Evolutionary conservation across 192 early-diverging fungal genomes (phyloP).

Genomic region (Coemansia sp.): DNA sequence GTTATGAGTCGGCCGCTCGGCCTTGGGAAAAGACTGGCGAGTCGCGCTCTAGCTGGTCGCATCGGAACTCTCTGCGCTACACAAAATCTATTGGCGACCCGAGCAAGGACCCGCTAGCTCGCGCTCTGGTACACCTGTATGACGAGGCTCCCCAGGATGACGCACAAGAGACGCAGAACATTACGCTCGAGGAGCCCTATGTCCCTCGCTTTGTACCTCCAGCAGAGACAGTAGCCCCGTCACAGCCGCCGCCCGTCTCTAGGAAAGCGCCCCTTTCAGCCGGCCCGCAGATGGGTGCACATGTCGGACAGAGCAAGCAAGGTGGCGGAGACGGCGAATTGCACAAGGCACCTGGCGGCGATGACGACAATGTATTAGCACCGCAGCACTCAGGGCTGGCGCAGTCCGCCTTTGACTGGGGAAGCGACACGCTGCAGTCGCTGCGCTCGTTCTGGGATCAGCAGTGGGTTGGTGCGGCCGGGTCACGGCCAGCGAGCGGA

Average conservation of each 20-base stretch:
- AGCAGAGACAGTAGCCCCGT: constrained; percentile 10
- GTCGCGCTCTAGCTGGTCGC: constrained; percentile 41
- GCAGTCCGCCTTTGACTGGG: constrained; percentile 43
- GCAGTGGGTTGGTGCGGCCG: constrained; percentile 3
- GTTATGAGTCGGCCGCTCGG: constrained; percentile 45
- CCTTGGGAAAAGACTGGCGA: constrained; percentile 55
- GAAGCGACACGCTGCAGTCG: constrained; percentile 40
- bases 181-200: constrained; percentile 27
- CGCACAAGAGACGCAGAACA: constrained; percentile 23
- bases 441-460: constrained; percentile 49
- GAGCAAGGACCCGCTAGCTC: constrained; percentile 35
- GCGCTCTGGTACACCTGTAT: constrained; percentile 44
- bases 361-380: background rate
- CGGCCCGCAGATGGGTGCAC: background rate
- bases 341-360: background rate
- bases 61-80: constrained; percentile 49
- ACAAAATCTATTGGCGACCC: constrained; percentile 41
- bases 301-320: background rate
- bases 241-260: background rate
- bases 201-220: constrained; percentile 18
- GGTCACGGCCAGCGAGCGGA: background rate
- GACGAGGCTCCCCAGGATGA: constrained; percentile 26
- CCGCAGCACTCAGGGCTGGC: constrained; percentile 20
- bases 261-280: background rate
- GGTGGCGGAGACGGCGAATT: background rate